phyloP scores from a whole-genome alignment of 2,329 filamentous ascomycete genomes.

The Diaporthe eres region DNA sequence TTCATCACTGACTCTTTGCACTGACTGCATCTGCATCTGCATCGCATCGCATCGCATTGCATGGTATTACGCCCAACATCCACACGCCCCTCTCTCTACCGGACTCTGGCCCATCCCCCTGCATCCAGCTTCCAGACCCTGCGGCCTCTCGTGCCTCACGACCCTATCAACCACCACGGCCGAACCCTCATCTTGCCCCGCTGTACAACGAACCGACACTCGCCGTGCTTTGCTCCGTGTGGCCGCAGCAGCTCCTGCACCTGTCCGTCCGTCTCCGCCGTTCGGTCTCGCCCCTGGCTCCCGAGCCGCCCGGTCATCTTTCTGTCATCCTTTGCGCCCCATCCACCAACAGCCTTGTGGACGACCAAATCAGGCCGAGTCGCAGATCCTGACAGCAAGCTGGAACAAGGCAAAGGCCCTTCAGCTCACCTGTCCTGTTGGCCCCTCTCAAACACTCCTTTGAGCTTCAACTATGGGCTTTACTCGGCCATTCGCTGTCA shows the following conservation, averaged over 20 bases:
- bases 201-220: constrained; percentile 37
- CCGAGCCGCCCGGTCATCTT: constrained; percentile 34
- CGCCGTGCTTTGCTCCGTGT: constrained; percentile 35
- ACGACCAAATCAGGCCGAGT: background rate
- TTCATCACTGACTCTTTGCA: constrained; percentile 25
- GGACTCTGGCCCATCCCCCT: constrained; percentile 36
- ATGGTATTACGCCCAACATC: constrained; percentile 18
- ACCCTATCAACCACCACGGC: constrained; percentile 33
- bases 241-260: constrained; percentile 36
- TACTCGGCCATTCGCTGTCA: constrained; percentile 37
- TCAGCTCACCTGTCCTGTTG: background rate
- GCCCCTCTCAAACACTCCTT: constrained; percentile 12
- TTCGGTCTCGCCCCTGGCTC: constrained; percentile 26
- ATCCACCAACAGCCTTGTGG: background rate
- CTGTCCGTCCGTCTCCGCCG: constrained; percentile 33
- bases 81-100: constrained; percentile 39
- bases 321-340: constrained; percentile 21
- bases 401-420: constrained; percentile 18
- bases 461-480: constrained; percentile 41
- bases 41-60: constrained; percentile 15
- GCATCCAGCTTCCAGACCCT: constrained; percentile 31
- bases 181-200: constrained; percentile 24
- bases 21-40: constrained; percentile 18
- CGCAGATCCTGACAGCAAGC: constrained; percentile 17
- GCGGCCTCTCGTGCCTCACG: constrained; percentile 33